Evolutionary conservation across 805 yeast genomes (phyloP).

Genomic region (Monosporozyma yasuniensis): DNA sequence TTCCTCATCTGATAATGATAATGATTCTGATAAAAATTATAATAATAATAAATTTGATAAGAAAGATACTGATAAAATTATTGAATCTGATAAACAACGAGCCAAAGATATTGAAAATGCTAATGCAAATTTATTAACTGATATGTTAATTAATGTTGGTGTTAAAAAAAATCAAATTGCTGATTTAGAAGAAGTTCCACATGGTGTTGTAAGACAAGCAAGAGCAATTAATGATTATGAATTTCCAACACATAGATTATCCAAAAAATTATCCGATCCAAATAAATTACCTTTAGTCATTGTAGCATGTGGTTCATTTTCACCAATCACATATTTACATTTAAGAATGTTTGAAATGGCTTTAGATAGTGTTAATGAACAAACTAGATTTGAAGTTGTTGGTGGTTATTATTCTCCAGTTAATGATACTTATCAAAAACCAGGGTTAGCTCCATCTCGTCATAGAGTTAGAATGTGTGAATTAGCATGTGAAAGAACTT

Average conservation of each 20-base stretch:
- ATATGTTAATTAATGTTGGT: constrained; percentile 20
- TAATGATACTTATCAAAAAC: constrained; percentile 82
- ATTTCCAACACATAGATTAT: constrained; percentile 84
- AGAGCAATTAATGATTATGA: constrained; percentile 53
- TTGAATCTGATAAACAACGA: neutral
- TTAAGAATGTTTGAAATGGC: constrained; percentile 99
- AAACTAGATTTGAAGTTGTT: constrained; percentile 86
- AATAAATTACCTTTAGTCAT: constrained; percentile 82
- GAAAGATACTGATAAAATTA: neutral
- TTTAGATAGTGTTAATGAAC: constrained; percentile 81
- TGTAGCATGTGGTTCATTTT: constrained; percentile 96
- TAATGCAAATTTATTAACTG: constrained; percentile 1
- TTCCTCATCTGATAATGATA: neutral
- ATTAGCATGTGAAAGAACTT: constrained; percentile 92
- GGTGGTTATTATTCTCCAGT: constrained; percentile 97
- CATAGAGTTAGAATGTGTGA: constrained; percentile 98
- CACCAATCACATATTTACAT: constrained; percentile 91
- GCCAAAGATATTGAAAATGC: constrained; percentile 4
- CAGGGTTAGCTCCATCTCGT: constrained; percentile 79
- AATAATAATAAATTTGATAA: neutral
- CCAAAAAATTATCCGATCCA: constrained; percentile 58
- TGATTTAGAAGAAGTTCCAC: constrained; percentile 94
- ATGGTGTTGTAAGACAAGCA: constrained; percentile 86
- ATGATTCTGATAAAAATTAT: neutral
- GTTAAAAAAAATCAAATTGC: constrained; percentile 60